Percentiles rank a stretch among this genome's conserved stretches.
These are phyloP conservation scores for Elsinoe fawcettii DNA, from an alignment of 2,329 filamentous ascomycete species.

Conservation along the genomic window DNA sequence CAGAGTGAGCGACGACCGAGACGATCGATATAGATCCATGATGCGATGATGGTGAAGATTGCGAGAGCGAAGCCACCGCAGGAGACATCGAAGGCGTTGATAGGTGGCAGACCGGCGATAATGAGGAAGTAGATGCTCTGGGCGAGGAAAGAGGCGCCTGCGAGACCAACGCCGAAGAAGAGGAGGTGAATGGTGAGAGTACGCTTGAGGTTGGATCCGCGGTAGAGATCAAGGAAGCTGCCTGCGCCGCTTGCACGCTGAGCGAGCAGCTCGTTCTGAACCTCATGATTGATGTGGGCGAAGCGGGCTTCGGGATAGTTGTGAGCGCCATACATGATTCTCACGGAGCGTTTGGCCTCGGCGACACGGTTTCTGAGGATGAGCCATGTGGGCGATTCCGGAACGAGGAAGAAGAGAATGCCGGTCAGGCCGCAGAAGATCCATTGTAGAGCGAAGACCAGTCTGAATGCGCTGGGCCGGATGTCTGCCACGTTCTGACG, in stretches of 20 bases:
- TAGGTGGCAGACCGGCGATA: not conserved
- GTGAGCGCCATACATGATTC: not conserved
- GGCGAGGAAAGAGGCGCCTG: slow-evolving; percentile 27
- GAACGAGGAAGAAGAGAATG: not conserved
- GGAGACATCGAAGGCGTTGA: slow-evolving; percentile 1
- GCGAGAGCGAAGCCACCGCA: not conserved
- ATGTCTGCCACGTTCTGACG: slow-evolving; percentile 27
- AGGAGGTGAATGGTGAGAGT: slow-evolving; percentile 27
- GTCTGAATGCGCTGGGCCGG: slow-evolving; percentile 31
- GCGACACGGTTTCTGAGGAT: slow-evolving; percentile 41
- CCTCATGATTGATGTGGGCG: slow-evolving; percentile 1
- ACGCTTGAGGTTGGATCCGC: slow-evolving; percentile 28
- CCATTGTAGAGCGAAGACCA: slow-evolving; percentile 41
- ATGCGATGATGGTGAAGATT: slow-evolving; percentile 21
- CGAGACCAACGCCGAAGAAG: slow-evolving; percentile 28
- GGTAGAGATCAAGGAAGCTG: slow-evolving; percentile 31
- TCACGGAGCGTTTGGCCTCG: slow-evolving; percentile 28
- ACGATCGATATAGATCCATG: slow-evolving; percentile 34
- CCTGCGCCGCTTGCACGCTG: not conserved
- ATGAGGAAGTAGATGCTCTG: slow-evolving; percentile 32
- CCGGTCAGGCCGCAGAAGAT: slow-evolving; percentile 29
- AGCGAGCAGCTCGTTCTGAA: not conserved
- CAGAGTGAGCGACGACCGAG: slow-evolving; percentile 36
- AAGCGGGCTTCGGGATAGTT: not conserved
- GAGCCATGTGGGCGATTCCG: slow-evolving; percentile 1